Evolutionary conservation across 495 filamentous ascomycete genomes (phyloP).

Genomic region (Amniculicola lignicola): DNA sequence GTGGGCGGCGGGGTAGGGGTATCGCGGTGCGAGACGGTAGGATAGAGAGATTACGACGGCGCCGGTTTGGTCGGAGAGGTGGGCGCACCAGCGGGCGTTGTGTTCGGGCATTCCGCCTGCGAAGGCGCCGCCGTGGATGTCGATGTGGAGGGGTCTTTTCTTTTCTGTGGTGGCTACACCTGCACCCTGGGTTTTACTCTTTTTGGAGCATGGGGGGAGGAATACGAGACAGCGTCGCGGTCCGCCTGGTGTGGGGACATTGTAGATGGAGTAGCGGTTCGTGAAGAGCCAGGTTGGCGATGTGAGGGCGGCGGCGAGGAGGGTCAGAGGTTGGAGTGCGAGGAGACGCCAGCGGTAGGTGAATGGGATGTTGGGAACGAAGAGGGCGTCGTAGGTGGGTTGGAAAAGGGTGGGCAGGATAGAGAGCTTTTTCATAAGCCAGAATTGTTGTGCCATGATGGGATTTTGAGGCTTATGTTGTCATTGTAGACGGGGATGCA

Average conservation of each 20-base stretch:
- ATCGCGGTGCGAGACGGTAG: slow-evolving; percentile 17
- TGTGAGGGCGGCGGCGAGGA: slow-evolving; percentile 11
- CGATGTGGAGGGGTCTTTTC: slow-evolving; percentile 37
- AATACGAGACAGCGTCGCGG: slow-evolving; percentile 18
- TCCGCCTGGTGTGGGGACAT: slow-evolving; percentile 12
- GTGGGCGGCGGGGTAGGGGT: slow-evolving; percentile 28
- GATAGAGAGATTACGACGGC: slow-evolving; percentile 36
- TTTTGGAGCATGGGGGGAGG: slow-evolving; percentile 3
- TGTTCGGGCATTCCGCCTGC: slow-evolving; percentile 40
- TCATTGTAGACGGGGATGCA: too few species aligned
- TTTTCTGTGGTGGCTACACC: background rate
- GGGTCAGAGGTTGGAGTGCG: slow-evolving; percentile 15
- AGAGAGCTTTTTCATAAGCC: too few species aligned
- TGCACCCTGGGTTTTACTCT: background rate
- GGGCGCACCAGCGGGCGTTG: slow-evolving; percentile 32
- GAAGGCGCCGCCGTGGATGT: slow-evolving; percentile 42
- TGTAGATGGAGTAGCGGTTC: slow-evolving; percentile 9
- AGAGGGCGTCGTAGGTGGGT: slow-evolving; percentile 17
- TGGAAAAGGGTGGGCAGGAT: slow-evolving; percentile 17
- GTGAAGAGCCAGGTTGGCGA: slow-evolving; percentile 10
- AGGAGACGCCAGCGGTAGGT: slow-evolving; percentile 29
- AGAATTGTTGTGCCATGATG: too few species aligned
- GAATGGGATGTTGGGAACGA: slow-evolving; percentile 17
- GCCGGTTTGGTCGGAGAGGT: slow-evolving; percentile 34
- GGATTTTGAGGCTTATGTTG: too few species aligned